A percentile compares a stretch with the other conserved stretches of the same genome.
These are phyloP conservation scores for Sicyos edulis DNA, from an alignment of 306 rosid genomes.

Conservation along the genomic window DNA sequence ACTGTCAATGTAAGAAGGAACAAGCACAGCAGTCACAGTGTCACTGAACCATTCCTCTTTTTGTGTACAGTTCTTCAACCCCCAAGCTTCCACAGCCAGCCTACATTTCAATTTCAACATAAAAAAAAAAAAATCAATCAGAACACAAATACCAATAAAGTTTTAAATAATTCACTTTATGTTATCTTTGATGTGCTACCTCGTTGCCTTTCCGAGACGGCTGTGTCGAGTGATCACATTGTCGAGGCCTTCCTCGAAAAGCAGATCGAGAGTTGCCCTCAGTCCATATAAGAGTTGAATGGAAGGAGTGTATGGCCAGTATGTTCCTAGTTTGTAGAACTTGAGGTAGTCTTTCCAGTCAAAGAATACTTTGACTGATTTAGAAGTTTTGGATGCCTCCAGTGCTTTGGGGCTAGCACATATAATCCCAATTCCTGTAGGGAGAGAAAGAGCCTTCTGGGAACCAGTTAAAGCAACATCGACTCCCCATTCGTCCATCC, in stretches of 20 bases:
- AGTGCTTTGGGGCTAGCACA: slow-evolving; percentile 90
- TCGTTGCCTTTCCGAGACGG: slow-evolving; percentile 84
- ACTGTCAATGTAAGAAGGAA: slow-evolving; percentile 86
- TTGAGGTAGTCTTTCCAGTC: slow-evolving; percentile 95
- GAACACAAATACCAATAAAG: neutral
- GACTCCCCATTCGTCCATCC: slow-evolving; percentile 99
- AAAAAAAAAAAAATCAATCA: neutral
- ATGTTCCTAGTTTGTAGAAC: slow-evolving; percentile 82
- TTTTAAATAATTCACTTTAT: neutral
- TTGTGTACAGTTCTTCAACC: slow-evolving; percentile 96
- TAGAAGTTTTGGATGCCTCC: slow-evolving; percentile 79
- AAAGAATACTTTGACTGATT: slow-evolving; percentile 81
- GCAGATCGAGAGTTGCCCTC: slow-evolving; percentile 72
- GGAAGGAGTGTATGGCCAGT: slow-evolving; percentile 98
- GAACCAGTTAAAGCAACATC: slow-evolving; percentile 98
- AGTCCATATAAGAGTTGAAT: slow-evolving; percentile 81
- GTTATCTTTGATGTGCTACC: slow-evolving; percentile 34
- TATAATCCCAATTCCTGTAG: slow-evolving; percentile 87
- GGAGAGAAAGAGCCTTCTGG: slow-evolving; percentile 98
- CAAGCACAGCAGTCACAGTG: slow-evolving; percentile 86
- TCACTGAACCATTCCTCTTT: slow-evolving; percentile 90
- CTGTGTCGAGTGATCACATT: slow-evolving; percentile 74
- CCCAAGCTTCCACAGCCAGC: slow-evolving; percentile 99
- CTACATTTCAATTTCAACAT: slow-evolving; percentile 25
- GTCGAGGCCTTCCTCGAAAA: slow-evolving; percentile 95